Base-by-base conservation (phyloP, 2,329 filamentous ascomycete genomes). In the Periglandula ipomoeae region DNA sequence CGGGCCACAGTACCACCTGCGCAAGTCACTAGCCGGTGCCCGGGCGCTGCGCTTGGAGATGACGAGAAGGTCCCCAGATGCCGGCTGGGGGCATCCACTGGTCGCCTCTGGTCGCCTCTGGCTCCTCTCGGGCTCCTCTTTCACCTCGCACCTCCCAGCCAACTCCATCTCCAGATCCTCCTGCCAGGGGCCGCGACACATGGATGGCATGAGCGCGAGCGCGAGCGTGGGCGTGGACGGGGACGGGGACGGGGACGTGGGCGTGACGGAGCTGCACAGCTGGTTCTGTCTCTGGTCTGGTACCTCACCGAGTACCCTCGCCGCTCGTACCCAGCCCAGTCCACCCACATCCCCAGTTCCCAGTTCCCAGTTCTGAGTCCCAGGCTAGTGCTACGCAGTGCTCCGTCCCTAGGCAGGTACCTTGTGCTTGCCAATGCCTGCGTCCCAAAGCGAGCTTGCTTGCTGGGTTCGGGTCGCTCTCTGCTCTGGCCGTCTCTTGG, bases 401-500 rank as follows among this genome's bases (percentile, higher is more conserved):
- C 39, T 37, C 43, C 37, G 44, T 46, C 46, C 41, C 24, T 46
- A 27, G 26, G 26, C 11, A 27, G 26, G 26, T 11, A 27, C 13
- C 30, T 22, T 35, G 13, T 15, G 30, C 43, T 37, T 46, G 35
- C 35, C 24, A 39, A 40, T 47, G 32, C 44, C n/a, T 24, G 27
- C 35, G 13, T 40, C 30, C 35, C 32, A 19, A n/a, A 19, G 35
- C 41, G 19, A 34, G 24, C 43, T 50, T 48, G 37, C 44, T 37
- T 41, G 27, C 41, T 46, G 23, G 38, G 44, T 30, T 48, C 51
- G 24, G 40, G 45, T 45, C 47, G 46, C 20, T 44, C 26, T 53
- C 47, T 38, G 47, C 47, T 50, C 42, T 48, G 53, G 50, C 51
- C 49, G 50, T 52, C 54, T 54, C 22, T 34, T 52, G 19, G 59